A percentile compares a stretch with the other conserved stretches of the same genome.
Conservation (phyloP, 192 early-diverging fungal genomes). For the Backusella parvicylindrica region DNA sequence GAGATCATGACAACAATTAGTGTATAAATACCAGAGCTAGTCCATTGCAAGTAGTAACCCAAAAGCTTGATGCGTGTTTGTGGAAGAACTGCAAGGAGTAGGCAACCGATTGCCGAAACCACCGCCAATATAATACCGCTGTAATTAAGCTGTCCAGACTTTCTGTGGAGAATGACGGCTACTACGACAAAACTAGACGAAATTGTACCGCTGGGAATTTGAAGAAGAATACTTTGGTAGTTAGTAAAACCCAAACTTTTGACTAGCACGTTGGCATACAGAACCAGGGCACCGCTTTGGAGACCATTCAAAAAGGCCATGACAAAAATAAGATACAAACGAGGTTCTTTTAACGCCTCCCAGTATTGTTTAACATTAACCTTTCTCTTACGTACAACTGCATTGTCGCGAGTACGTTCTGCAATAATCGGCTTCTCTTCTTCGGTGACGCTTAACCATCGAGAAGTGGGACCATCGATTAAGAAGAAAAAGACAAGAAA, state of each 20-base stretch:
- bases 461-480: conserved; percentile 13
- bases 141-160: background rate
- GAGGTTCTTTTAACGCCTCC: conserved; percentile 19
- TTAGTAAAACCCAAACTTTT: conserved; percentile 15
- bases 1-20: background rate
- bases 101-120: background rate
- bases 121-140: background rate
- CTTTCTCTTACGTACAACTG: background rate
- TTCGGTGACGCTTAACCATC: background rate
- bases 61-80: background rate
- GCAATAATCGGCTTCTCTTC: conserved; percentile 22
- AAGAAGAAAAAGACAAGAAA: conserved; percentile 20
- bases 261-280: conserved; percentile 9
- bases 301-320: background rate
- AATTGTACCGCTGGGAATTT: background rate
- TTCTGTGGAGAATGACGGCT: background rate
- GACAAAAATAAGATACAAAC: conserved; percentile 5
- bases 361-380: conserved; percentile 16
- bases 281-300: conserved; percentile 16
- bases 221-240: conserved; percentile 1
- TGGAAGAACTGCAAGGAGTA: conserved; percentile 9
- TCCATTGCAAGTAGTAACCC: background rate
- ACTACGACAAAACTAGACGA: background rate
- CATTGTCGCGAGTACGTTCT: conserved; percentile 21
- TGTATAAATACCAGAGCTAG: background rate